Base-by-base conservation (phyloP, 176 grass and related monocot species). In the Oryza longistaminata region DNA sequence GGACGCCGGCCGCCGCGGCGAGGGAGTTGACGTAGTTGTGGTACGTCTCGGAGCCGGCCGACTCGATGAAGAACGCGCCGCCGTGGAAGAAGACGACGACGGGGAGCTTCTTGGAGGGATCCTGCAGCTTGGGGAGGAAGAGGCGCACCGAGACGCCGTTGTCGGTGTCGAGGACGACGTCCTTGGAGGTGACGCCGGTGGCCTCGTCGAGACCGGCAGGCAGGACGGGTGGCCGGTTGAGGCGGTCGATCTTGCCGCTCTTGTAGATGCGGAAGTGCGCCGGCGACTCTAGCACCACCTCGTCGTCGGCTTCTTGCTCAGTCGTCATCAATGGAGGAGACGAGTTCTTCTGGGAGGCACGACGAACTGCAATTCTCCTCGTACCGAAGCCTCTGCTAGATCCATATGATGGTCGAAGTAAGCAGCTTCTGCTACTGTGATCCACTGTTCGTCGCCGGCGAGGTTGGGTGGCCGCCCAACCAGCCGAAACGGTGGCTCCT, bases 131-230 rank as follows among this genome's bases (percentile, higher is more conserved):
- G 3, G 91, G 91, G 2, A 91, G 91, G 65, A 86, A 91, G 71
- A 96, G 13, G 85, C 94, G 89, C 8, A 71, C 94, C 2, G 90
- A 89, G 7, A 91, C 74, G 53, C 84, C 52, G 2, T 80, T 91
- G 7, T 0, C 44, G 10, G 55, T 60, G 75, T 97, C 90, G 68
- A 97, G 75, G 76, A 87, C 72, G 65, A 92, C 88, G 84, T 97
- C 94, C 88, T 85, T 92, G 52, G 90, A 97, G 52, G 44, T 6
- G 72, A 94, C 92, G 43, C 85, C 87, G 39, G 92, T 97, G 88
- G 71, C 80, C 14, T 67, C 66, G 39, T 97, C 92, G 21, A 87
- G 21, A 14, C 76, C 76, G 0, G 94, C 76, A 0, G 92, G 75
- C 5, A 85, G 50, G 67, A 90, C 25, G 3, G 80, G 77, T 0